These are phyloP conservation scores for Ogataea hybrid DNA, from an alignment of 1,139 yeast genomes.

Conservation along the genomic window DNA sequence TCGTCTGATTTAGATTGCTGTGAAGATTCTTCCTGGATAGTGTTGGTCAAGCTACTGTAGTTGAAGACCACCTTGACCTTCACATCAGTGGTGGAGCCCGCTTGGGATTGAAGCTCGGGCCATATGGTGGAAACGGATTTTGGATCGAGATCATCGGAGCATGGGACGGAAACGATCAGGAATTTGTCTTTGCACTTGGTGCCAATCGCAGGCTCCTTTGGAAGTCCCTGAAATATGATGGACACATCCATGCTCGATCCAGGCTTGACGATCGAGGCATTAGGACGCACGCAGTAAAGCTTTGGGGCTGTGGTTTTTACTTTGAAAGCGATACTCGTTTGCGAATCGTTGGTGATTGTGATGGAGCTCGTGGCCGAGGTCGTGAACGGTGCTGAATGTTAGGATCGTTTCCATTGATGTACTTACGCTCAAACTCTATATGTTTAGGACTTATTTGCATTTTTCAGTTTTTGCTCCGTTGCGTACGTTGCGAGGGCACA, in stretches of 20 bases:
- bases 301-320: slow-evolving; percentile 99
- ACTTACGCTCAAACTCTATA: slow-evolving; percentile 77
- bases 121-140: slow-evolving; percentile 66
- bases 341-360: slow-evolving; percentile 58
- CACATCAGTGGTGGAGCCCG: slow-evolving; percentile 62
- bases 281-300: slow-evolving; percentile 91
- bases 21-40: slow-evolving; percentile 29
- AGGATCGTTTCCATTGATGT: background rate
- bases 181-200: slow-evolving; percentile 89
- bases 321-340: slow-evolving; percentile 72
- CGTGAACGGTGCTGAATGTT: slow-evolving; percentile 56
- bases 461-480: slow-evolving; percentile 12
- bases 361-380: slow-evolving; percentile 69
- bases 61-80: slow-evolving; percentile 77
- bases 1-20: slow-evolving; percentile 18
- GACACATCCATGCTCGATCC: slow-evolving; percentile 72
- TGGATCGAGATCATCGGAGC: slow-evolving; percentile 55
- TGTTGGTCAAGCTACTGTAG: slow-evolving; percentile 28
- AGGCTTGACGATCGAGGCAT: slow-evolving; percentile 77
- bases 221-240: slow-evolving; percentile 80
- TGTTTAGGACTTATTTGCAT: slow-evolving; percentile 63
- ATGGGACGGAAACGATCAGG: slow-evolving; percentile 81
- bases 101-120: slow-evolving; percentile 64
- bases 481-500: slow-evolving; percentile 10
- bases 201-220: slow-evolving; percentile 69